phyloP scores from a whole-genome alignment of 192 early-diverging fungal genomes.

The Cladochytrium replicatum region DNA sequence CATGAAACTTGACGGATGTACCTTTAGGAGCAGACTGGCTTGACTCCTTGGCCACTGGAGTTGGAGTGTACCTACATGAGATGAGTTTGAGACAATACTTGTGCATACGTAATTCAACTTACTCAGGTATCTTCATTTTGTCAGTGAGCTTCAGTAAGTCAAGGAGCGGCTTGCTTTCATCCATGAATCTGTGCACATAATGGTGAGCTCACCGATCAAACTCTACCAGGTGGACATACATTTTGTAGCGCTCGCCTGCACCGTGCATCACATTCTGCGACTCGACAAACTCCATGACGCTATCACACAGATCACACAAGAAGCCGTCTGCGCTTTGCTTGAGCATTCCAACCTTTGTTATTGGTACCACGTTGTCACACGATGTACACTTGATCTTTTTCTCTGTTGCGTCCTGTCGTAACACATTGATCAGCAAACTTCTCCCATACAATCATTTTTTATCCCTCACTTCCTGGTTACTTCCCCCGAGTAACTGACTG shows the following conservation, averaged over 20 bases:
- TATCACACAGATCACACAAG: slow-evolving; percentile 10
- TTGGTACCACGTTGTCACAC: slow-evolving; percentile 10
- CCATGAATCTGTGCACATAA: slow-evolving; percentile 22
- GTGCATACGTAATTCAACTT: too few species aligned
- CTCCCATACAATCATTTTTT: slow-evolving; percentile 26
- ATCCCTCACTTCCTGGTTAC: slow-evolving; percentile 24
- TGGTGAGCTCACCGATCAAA: not conserved
- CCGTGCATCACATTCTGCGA: not conserved
- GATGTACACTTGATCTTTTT: slow-evolving; percentile 3
- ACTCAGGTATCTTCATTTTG: slow-evolving; percentile 24
- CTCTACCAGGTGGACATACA: too few species aligned
- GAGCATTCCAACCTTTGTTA: slow-evolving; percentile 6
- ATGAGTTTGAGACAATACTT: too few species aligned
- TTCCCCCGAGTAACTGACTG: too few species aligned
- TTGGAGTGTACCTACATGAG: too few species aligned
- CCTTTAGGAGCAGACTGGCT: too few species aligned
- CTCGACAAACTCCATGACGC: slow-evolving; percentile 1
- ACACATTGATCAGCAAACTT: not conserved
- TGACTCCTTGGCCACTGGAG: too few species aligned
- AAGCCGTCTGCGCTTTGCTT: slow-evolving; percentile 10
- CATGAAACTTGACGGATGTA: too few species aligned
- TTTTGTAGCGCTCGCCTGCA: slow-evolving; percentile 15
- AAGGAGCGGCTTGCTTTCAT: slow-evolving; percentile 25
- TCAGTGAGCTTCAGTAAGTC: slow-evolving; percentile 29
- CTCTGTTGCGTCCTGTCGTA: not conserved